Conservation (phyloP, 805 yeast genomes). For the Maudiozyma bulderi region DNA sequence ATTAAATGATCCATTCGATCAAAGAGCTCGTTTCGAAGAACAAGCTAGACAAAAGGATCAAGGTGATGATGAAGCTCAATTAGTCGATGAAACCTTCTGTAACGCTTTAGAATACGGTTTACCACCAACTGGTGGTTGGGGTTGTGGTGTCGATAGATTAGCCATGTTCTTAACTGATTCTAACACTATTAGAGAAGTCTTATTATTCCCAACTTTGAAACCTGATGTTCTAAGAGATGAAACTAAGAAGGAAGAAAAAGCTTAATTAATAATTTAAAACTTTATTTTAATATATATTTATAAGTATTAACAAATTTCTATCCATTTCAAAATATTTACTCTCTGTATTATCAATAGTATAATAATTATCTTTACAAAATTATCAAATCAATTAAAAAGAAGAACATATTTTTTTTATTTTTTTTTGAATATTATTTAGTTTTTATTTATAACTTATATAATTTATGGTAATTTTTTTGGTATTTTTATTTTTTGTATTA, state of each 20-base stretch:
- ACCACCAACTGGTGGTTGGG: conserved; percentile 99
- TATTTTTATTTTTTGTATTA: neutral
- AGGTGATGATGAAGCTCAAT: conserved; percentile 50
- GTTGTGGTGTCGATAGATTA: conserved; percentile 84
- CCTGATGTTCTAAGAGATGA: conserved; percentile 54
- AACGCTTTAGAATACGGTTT: conserved; percentile 81
- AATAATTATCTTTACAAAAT: neutral
- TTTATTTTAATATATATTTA: neutral
- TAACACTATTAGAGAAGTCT: conserved; percentile 93
- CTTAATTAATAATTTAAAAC: neutral
- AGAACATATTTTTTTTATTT: neutral
- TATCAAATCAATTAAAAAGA: neutral
- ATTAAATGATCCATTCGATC: conserved; percentile 78
- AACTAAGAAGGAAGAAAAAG: conserved; percentile 21
- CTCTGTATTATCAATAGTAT: no score
- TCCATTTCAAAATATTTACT: no score
- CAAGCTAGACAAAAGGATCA: conserved; percentile 46
- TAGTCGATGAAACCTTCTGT: conserved; percentile 53
- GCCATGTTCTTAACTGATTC: conserved; percentile 85
- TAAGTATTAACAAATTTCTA: no score
- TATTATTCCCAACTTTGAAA: conserved; percentile 96
- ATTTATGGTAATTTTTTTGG: neutral
- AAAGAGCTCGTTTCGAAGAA: conserved; percentile 46
- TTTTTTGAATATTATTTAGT: neutral
- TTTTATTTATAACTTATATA: neutral